Base-by-base conservation (phyloP, 441 rosid genomes). In the Euphorbia schlechtendalii region DNA sequence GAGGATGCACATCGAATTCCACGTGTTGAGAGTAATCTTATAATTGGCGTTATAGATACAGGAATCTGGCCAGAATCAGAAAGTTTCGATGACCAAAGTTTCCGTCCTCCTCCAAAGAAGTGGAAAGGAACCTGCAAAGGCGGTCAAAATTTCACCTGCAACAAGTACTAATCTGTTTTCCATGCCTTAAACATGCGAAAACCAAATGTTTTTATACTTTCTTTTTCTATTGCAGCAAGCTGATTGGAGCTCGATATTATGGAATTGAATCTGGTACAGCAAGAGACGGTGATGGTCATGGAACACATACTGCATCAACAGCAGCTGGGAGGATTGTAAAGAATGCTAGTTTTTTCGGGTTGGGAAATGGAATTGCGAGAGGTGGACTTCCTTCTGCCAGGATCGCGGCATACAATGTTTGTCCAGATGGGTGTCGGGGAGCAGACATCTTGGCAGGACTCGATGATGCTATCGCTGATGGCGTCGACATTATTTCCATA, bases 31-130 rank as follows among this genome's bases (percentile, higher is more conserved):
- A 74, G 83, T 48, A 64, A 81, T 64, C 38, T 71, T 1, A 65
- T 78, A 28, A 49, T 78, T 17, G 86, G 87, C 10, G 72, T 79
- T 25, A 22, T 78, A 3, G 81, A 81, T 68, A 60, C 28, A 71
- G 85, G 87, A 21, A 69, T 83, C 51, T 85, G 87, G 87, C 83
- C 84, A 0, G 85, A 85, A 65, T 73, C 77, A 0, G 58, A 73
- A 28, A 85, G 90, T 53, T 85, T 85, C 41, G 63, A 21, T 10
- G 83, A 82, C 32, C 41, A 40, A 52, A 80, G 73, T 13, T 71
- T 76, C 17, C 74, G 80, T 15, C 78, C 83, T 17, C 76, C 83
- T 7, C 85, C 87, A 0, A 43, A 17, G 24, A 71, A 70, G 51
- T 79, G 89, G 85, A 81, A 69, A 40, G 87, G 89, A n/a, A 64